Conservation (phyloP, 768 basidiomycete species). For the Leccinellum luteum region DNA sequence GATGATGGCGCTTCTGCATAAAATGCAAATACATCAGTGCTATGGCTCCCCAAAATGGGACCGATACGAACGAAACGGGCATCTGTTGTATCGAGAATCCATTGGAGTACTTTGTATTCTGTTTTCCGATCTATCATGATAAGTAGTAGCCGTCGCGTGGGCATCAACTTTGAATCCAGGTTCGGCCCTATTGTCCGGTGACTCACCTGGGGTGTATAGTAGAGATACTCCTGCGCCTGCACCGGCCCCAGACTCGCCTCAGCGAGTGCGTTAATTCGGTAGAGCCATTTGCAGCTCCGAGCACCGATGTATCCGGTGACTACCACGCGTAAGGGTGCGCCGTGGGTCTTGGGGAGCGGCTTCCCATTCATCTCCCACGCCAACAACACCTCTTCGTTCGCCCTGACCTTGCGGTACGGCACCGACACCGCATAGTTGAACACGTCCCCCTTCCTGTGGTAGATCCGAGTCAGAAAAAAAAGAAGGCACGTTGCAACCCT, state of each 20-base stretch:
- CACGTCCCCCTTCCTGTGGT: constrained; percentile 35
- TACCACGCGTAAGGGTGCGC: constrained; percentile 48
- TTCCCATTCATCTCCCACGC: constrained; percentile 17
- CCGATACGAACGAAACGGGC: constrained; percentile 50
- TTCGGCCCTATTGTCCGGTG: background rate
- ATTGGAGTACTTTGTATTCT: constrained; percentile 50
- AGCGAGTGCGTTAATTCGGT: constrained; percentile 47
- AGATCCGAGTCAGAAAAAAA: background rate
- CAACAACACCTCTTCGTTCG: constrained; percentile 43
- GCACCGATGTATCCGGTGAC: constrained; percentile 56
- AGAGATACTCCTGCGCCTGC: constrained; percentile 52
- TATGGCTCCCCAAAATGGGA: background rate
- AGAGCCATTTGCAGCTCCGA: constrained; percentile 53
- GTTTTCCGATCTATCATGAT: constrained; percentile 39
- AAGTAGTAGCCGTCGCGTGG: background rate
- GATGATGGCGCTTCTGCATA: constrained; percentile 14
- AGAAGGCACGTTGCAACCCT: background rate
- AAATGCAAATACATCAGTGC: background rate
- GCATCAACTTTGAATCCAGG: background rate
- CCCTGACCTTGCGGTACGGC: constrained; percentile 47
- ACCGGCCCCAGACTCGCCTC: constrained; percentile 52
- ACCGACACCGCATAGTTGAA: constrained; percentile 49
- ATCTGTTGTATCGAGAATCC: constrained; percentile 58
- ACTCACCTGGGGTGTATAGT: constrained; percentile 49
- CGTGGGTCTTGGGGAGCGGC: constrained; percentile 47